These are phyloP conservation scores for Zygotorulaspora mrakii DNA, from an alignment of 1,139 yeast genomes.

Conservation along the genomic window DNA sequence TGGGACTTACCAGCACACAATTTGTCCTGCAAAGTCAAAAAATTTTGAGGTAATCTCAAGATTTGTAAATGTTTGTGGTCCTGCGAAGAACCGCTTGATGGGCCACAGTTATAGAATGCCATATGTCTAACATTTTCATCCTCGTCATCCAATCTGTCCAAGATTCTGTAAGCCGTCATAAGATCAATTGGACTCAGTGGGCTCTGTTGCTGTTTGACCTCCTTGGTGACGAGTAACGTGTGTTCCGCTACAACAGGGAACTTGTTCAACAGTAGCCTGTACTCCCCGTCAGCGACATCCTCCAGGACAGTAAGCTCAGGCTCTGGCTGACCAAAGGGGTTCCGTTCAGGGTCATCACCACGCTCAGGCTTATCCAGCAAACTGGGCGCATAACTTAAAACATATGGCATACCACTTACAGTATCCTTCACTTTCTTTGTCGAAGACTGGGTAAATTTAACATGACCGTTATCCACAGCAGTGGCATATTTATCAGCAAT, in stretches of 20 bases:
- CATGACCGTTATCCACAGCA: slow-evolving; percentile 38
- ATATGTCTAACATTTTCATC: slow-evolving; percentile 46
- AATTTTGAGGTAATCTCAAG: slow-evolving; percentile 61
- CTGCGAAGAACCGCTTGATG: slow-evolving; percentile 86
- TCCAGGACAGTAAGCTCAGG: slow-evolving; percentile 64
- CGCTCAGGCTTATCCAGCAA: slow-evolving; percentile 57
- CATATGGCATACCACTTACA: slow-evolving; percentile 38
- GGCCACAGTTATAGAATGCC: slow-evolving; percentile 87
- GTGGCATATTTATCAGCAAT: slow-evolving; percentile 36
- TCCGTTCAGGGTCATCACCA: slow-evolving; percentile 35
- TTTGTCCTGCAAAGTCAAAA: slow-evolving; percentile 57
- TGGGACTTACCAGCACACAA: slow-evolving; percentile 47
- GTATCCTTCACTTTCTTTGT: slow-evolving; percentile 31
- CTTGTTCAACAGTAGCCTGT: slow-evolving; percentile 72
- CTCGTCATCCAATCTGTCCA: slow-evolving; percentile 41
- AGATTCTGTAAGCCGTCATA: slow-evolving; percentile 51
- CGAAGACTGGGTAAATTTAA: slow-evolving; percentile 38
- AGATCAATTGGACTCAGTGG: slow-evolving; percentile 71
- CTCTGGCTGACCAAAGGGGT: slow-evolving; percentile 82
- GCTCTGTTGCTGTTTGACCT: slow-evolving; percentile 65
- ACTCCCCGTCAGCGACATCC: slow-evolving; percentile 45
- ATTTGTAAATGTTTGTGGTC: slow-evolving; percentile 91
- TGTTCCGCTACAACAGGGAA: slow-evolving; percentile 81
- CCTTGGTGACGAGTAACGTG: slow-evolving; percentile 69
- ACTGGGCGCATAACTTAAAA: slow-evolving; percentile 46